Base-by-base conservation (phyloP, 257 asterid genomes). In the Parsonsia alboflavescens region DNA sequence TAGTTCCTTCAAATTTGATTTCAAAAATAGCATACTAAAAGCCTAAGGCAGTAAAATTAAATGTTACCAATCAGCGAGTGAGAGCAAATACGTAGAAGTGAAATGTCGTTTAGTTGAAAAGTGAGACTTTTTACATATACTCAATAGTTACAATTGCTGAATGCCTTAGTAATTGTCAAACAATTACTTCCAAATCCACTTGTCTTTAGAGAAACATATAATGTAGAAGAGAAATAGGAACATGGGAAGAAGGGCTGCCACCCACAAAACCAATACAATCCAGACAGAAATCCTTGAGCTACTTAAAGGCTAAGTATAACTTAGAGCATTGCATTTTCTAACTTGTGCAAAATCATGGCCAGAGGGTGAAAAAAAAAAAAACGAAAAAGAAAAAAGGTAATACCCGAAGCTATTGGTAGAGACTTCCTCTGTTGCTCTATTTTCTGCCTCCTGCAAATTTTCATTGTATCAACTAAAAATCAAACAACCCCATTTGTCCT, bases 401-500 rank as follows among this genome's bases (percentile, higher is more conserved):
- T 78, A 86, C 98, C 97, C 30, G 93, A 76, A 82, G 98, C 98
- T 77, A 93, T 91, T 66, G 98, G 96, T 53, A 93, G 78, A 70
- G 89, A 64, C 87, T 80, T 91, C 75, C 90, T 79, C 83, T 91
- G 98, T 62, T 87, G 84, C 70, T 85, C 88, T 69, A 91, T 85
- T 74, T 75, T 82, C 79, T 82, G 89, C 84, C 87, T 81, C 90
- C 97, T 93, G 87, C 75, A 80, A 44, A 67, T 2, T 33, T 53
- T 46, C 10, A 19, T 28, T 50, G 2, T 16, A 36, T 17, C 13
- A 63, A 15, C 24, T 11, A 33, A 63, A 74, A 49, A 48, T 24
- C 13, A 58, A 58, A 26, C 56, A 44, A 61, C n/a, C n/a, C n/a
- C 49, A 11, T 21, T 0, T 11, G 10, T 44, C 3, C 12, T 49